These are phyloP conservation scores for Penicillium sp. DNA, from an alignment of 2,329 filamentous ascomycete species.

Conservation along the genomic window DNA sequence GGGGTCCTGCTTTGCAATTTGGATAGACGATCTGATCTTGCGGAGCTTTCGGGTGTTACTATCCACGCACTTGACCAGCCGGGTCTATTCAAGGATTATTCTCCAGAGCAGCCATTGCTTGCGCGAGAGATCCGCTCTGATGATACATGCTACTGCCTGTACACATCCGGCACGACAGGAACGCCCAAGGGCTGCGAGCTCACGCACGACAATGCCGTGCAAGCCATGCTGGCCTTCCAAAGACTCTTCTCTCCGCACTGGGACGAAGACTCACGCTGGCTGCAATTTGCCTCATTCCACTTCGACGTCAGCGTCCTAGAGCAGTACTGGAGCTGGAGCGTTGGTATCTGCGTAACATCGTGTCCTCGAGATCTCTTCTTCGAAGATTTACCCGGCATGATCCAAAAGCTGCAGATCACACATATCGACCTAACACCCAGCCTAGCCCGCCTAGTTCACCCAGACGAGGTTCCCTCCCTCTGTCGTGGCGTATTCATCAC, in stretches of 20 bases:
- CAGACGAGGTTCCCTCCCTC: conserved; percentile 77
- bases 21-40: conserved; percentile 47
- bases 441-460: conserved; percentile 76
- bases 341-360: conserved; percentile 81
- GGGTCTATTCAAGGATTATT: conserved; percentile 39
- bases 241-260: conserved; percentile 76
- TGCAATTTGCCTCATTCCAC: conserved; percentile 93
- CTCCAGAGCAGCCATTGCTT: conserved; percentile 39
- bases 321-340: conserved; percentile 94
- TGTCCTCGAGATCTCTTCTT: conserved; percentile 84
- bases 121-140: conserved; percentile 47
- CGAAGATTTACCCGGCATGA: conserved; percentile 76
- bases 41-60: conserved; percentile 36
- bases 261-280: conserved; percentile 74
- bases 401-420: conserved; percentile 74
- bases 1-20: conserved; percentile 64
- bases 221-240: conserved; percentile 87
- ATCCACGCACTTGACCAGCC: conserved; percentile 54
- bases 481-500: conserved; percentile 90
- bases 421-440: conserved; percentile 93
- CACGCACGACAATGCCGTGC: conserved; percentile 84
- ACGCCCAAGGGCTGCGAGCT: conserved; percentile 87
- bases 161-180: conserved; percentile 86
- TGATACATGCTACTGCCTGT: conserved; percentile 78
- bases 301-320: conserved; percentile 94